Conservation (phyloP, 176 grass and related monocot genomes). For the Oryza rufipogon region DNA sequence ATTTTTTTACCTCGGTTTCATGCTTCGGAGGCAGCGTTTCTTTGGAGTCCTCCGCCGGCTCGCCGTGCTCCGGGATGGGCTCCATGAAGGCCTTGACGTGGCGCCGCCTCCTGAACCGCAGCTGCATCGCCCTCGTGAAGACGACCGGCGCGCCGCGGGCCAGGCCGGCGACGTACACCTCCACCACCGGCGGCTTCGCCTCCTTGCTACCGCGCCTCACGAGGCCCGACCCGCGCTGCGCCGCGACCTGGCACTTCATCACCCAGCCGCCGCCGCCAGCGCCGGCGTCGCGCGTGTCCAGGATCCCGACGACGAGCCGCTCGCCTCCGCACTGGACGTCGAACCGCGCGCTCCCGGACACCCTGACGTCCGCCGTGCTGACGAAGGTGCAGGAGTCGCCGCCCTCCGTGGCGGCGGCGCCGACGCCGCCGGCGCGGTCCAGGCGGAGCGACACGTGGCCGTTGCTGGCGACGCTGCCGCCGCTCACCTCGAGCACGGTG, state of each 20-base stretch:
- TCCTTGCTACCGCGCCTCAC: slow-evolving; percentile 26
- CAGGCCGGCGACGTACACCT: slow-evolving; percentile 81
- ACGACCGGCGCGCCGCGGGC: slow-evolving; percentile 61
- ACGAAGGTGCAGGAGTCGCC: slow-evolving; percentile 53
- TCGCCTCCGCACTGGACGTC: slow-evolving; percentile 56
- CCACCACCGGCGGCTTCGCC: slow-evolving; percentile 34
- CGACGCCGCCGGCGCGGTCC: slow-evolving; percentile 42
- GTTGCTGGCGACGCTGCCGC: slow-evolving; percentile 3
- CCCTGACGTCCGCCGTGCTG: slow-evolving; percentile 57
- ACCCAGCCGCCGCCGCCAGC: slow-evolving; percentile 34
- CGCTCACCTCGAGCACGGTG: slow-evolving; percentile 55
- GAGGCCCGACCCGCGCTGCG: slow-evolving; percentile 40
- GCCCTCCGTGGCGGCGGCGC: background rate
- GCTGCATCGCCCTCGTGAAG: slow-evolving; percentile 65
- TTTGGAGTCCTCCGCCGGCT: slow-evolving; percentile 28
- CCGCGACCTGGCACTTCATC: slow-evolving; percentile 57
- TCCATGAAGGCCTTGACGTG: slow-evolving; percentile 51
- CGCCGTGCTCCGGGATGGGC: slow-evolving; percentile 61
- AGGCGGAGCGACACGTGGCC: slow-evolving; percentile 54
- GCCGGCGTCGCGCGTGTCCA: slow-evolving; percentile 47
- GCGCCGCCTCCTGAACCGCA: slow-evolving; percentile 42
- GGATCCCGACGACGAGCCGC: slow-evolving; percentile 59
- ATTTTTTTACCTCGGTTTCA: slow-evolving; percentile 16
- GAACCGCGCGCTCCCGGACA: slow-evolving; percentile 73
- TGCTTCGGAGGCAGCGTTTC: slow-evolving; percentile 19